These are phyloP conservation scores for Xanthoparmelia taractica DNA, from an alignment of 495 filamentous ascomycete genomes.

Conservation along the genomic window DNA sequence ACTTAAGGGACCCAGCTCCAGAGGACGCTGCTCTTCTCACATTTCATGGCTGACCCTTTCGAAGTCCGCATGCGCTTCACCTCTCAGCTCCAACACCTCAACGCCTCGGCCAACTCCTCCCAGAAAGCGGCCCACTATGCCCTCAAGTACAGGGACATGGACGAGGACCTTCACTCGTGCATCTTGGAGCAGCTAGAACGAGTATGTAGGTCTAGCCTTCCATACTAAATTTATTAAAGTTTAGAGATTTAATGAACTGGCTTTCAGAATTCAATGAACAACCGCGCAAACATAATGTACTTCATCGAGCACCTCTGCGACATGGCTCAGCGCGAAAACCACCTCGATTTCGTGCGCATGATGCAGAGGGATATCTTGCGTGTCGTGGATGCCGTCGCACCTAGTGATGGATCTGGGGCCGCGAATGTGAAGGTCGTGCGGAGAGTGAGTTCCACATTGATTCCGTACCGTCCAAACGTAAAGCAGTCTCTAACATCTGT, in stretches of 20 bases:
- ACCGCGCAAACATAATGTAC: conserved; percentile 96
- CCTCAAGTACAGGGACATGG: conserved; percentile 81
- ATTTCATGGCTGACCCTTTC: conserved; percentile 82
- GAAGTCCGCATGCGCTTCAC: conserved; percentile 98
- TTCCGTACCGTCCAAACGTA: neutral
- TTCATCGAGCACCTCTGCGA: conserved; percentile 95
- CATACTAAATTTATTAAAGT: neutral
- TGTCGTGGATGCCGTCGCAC: conserved; percentile 82
- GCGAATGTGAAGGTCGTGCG: conserved; percentile 91
- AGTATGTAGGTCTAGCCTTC: conserved; percentile 35
- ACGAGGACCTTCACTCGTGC: conserved; percentile 94
- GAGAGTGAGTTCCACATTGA: conserved; percentile 44
- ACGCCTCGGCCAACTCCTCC: conserved; percentile 77
- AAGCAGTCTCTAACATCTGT: neutral
- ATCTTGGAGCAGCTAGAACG: conserved; percentile 91
- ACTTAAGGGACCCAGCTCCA: neutral
- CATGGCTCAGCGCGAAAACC: conserved; percentile 64
- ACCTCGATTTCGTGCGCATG: conserved; percentile 77
- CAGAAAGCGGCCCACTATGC: conserved; percentile 94
- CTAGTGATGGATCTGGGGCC: conserved; percentile 78
- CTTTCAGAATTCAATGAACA: conserved; percentile 82
- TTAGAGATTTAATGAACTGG: neutral
- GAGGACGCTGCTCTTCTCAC: neutral
- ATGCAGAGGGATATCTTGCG: conserved; percentile 86
- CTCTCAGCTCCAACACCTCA: conserved; percentile 74